Evolutionary conservation across 2,329 filamentous ascomycete species (phyloP).

Genomic region (Xylaria sp.): DNA sequence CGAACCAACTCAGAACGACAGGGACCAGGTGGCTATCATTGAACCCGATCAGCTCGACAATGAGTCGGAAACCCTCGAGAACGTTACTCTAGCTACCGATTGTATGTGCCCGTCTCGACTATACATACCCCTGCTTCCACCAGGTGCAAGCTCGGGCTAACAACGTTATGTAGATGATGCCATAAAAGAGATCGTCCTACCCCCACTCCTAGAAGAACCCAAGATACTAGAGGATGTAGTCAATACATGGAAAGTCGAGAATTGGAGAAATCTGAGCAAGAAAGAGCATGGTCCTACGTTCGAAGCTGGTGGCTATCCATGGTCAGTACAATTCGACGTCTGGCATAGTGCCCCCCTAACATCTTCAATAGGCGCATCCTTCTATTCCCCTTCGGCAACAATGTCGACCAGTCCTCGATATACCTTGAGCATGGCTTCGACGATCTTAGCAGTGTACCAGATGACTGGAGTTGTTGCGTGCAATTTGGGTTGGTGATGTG

Average conservation of each 20-base stretch:
- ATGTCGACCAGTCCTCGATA: conserved; percentile 91
- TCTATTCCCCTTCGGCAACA: conserved; percentile 95
- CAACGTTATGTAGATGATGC: conserved; percentile 71
- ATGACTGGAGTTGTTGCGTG: conserved; percentile 96
- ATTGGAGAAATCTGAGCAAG: conserved; percentile 80
- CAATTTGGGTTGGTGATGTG: conserved; percentile 95
- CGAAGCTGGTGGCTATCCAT: conserved; percentile 85
- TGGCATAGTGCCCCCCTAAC: conserved; percentile 35
- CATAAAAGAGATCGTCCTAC: conserved; percentile 84
- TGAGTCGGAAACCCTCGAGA: conserved; percentile 60
- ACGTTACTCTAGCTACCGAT: conserved; percentile 62
- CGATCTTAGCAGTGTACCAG: conserved; percentile 75
- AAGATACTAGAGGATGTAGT: conserved; percentile 79
- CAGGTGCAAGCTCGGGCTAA: conserved; percentile 42
- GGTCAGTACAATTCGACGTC: conserved; percentile 62
- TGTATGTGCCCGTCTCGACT: conserved; percentile 54
- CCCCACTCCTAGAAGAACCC: conserved; percentile 77
- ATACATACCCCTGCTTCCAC: conserved; percentile 6
- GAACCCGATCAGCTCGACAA: conserved; percentile 62
- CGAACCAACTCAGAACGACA: conserved; percentile 58
- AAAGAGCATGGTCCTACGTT: conserved; percentile 91
- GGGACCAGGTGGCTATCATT: conserved; percentile 64
- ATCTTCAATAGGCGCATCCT: conserved; percentile 77
- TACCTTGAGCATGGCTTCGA: conserved; percentile 96
- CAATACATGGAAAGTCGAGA: conserved; percentile 87